Evolutionary conservation across 148 eudicot species (phyloP).

Genomic region (Spergularia marina): DNA sequence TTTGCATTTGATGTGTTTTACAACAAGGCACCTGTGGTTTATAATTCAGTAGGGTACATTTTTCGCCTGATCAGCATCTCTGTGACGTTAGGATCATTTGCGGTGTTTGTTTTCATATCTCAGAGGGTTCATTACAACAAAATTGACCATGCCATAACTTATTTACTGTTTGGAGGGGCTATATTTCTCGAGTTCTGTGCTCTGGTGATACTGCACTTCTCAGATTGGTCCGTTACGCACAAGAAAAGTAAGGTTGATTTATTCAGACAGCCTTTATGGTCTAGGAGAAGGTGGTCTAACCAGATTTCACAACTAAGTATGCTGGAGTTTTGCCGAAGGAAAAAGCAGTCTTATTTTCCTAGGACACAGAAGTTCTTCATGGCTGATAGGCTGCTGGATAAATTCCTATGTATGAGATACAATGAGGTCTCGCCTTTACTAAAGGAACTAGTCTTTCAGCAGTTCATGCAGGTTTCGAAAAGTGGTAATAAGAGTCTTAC

Average conservation of each 20-base stretch:
- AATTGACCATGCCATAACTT: slow-evolving; percentile 38
- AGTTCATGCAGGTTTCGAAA: slow-evolving; percentile 2
- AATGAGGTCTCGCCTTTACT: slow-evolving; percentile 22
- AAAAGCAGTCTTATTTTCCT: slow-evolving; percentile 1
- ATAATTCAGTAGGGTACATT: slow-evolving; percentile 18
- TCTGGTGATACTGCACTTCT: slow-evolving; percentile 21
- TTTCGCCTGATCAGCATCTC: slow-evolving; percentile 22
- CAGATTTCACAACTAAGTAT: slow-evolving; percentile 41
- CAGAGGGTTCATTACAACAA: slow-evolving; percentile 12
- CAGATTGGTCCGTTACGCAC: slow-evolving; percentile 37
- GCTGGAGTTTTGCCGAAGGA: slow-evolving; percentile 24
- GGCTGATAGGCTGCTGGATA: slow-evolving; percentile 23
- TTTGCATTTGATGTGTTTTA: slow-evolving; percentile 44
- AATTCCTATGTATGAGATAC: slow-evolving; percentile 24
- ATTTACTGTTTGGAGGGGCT: slow-evolving; percentile 33
- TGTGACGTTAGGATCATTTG: slow-evolving; percentile 12
- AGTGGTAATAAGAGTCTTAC: neutral
- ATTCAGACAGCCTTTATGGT: neutral
- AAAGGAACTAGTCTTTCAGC: slow-evolving; percentile 27
- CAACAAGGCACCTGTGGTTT: slow-evolving; percentile 43
- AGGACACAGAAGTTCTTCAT: slow-evolving; percentile 18
- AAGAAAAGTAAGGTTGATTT: neutral
- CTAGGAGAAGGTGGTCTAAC: slow-evolving; percentile 41
- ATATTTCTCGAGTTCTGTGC: slow-evolving; percentile 34
- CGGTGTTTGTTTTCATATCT: slow-evolving; percentile 14